A percentile compares a stretch with the other conserved stretches of the same genome.
These are phyloP conservation scores for Aureobasidium leucospermi DNA, from an alignment of 2,329 filamentous ascomycete species.

Conservation along the genomic window DNA sequence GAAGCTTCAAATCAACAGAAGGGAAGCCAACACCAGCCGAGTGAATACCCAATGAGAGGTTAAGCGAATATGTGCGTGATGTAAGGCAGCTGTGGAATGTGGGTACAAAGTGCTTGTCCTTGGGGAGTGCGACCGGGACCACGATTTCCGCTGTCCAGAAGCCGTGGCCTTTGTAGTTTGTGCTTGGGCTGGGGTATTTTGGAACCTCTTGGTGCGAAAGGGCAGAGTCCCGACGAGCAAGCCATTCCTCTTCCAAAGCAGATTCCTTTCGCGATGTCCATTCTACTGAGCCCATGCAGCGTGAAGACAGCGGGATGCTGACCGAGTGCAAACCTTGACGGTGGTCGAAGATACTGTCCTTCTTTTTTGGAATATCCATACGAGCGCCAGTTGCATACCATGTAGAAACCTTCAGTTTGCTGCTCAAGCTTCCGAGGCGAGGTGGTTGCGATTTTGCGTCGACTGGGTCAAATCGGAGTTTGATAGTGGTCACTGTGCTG, in stretches of 20 bases:
- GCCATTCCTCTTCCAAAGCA: constrained; percentile 21
- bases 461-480: constrained; percentile 54
- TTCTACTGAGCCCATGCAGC: constrained; percentile 49
- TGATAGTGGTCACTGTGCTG: constrained; percentile 48
- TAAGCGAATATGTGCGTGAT: constrained; percentile 56
- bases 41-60: constrained; percentile 48
- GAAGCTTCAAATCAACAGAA: constrained; percentile 35
- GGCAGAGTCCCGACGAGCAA: constrained; percentile 35
- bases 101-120: constrained; percentile 55
- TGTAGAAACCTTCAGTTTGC: constrained; percentile 51
- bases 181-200: constrained; percentile 29
- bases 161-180: constrained; percentile 36
- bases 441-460: constrained; percentile 45
- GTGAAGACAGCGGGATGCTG: constrained; percentile 45
- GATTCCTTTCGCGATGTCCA: constrained; percentile 43
- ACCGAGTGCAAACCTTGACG: constrained; percentile 48
- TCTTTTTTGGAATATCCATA: constrained; percentile 41
- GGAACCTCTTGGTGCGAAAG: constrained; percentile 24
- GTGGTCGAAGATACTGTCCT: constrained; percentile 36
- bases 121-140: constrained; percentile 56
- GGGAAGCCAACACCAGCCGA: constrained; percentile 27
- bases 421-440: constrained; percentile 43
- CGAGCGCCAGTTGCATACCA: constrained; percentile 49
- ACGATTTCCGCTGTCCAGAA: constrained; percentile 59
- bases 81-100: constrained; percentile 64